Conservation (phyloP, 805 yeast genomes). For the Lipomyces oligophaga region DNA sequence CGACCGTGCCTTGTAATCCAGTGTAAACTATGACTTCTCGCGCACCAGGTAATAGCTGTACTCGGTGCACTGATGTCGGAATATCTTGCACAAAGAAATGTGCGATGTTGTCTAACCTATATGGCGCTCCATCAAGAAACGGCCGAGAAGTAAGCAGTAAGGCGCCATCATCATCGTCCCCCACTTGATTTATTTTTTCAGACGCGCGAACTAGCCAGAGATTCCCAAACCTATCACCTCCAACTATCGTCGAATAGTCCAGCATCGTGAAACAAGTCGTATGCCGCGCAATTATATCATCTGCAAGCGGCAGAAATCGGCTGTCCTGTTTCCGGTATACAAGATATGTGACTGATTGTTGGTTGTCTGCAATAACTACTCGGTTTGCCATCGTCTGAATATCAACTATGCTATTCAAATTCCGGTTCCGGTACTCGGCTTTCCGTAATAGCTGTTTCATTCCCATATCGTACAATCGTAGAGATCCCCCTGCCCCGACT, state of each 20-base stretch:
- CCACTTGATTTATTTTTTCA: constrained; percentile 44
- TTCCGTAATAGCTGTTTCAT: constrained; percentile 72
- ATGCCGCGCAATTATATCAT: constrained; percentile 66
- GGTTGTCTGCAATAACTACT: constrained; percentile 67
- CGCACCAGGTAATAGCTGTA: constrained; percentile 58
- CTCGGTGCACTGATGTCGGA: constrained; percentile 56
- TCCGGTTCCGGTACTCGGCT: constrained; percentile 47
- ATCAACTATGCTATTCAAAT: constrained; percentile 50
- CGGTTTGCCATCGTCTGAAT: constrained; percentile 55
- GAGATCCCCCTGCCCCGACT: constrained; percentile 50
- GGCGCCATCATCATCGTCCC: constrained; percentile 51
- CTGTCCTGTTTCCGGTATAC: constrained; percentile 46
- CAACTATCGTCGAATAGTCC: constrained; percentile 72
- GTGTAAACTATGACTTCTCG: constrained; percentile 62
- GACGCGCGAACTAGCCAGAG: constrained; percentile 64
- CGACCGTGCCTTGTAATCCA: constrained; percentile 80
- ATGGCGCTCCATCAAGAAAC: constrained; percentile 51
- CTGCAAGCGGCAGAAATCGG: constrained; percentile 58
- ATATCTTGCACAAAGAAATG: constrained; percentile 71
- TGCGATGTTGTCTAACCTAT: constrained; percentile 48
- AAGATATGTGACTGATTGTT: constrained; percentile 58
- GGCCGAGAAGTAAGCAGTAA: constrained; percentile 38
- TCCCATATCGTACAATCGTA: constrained; percentile 71
- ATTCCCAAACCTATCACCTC: constrained; percentile 88
- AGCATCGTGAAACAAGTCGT: constrained; percentile 56